Evolutionary conservation across 805 yeast genomes (phyloP).

Genomic region (Dipodascus geniculatus): DNA sequence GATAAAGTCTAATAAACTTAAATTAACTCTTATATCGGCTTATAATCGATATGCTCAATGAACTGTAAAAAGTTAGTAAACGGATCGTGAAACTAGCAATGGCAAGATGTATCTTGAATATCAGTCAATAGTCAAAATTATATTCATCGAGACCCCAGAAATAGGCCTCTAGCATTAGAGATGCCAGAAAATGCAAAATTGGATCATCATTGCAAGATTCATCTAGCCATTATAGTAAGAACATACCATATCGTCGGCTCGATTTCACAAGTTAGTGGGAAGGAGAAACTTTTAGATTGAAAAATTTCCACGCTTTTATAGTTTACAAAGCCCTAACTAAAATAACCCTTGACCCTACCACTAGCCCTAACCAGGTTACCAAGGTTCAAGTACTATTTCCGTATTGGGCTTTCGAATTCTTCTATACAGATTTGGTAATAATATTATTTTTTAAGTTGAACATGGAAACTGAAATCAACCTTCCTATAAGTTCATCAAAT

Average conservation of each 20-base stretch:
- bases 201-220: slow-evolving; percentile 8
- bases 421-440: too few relatives aligned
- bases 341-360: not conserved
- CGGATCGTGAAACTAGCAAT: too few relatives aligned
- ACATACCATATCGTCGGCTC: too few relatives aligned
- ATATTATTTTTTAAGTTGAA: too few relatives aligned
- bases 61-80: too few relatives aligned
- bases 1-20: not conserved
- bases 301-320: not conserved
- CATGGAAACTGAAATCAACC: not conserved
- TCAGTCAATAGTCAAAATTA: slow-evolving; percentile 13
- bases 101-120: too few relatives aligned
- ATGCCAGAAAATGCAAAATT: slow-evolving; percentile 19
- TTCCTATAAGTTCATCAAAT: not conserved
- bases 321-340: not conserved
- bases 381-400: not conserved
- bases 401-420: too few relatives aligned
- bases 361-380: not conserved
- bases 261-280: too few relatives aligned
- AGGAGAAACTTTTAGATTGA: not conserved
- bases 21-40: too few relatives aligned
- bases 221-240: too few relatives aligned
- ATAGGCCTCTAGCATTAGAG: slow-evolving; percentile 21
- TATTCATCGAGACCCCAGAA: slow-evolving; percentile 18
- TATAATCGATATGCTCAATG: too few relatives aligned